These are phyloP conservation scores for Phoma sp. DNA, from an alignment of 2,329 filamentous ascomycete species.

Conservation along the genomic window DNA sequence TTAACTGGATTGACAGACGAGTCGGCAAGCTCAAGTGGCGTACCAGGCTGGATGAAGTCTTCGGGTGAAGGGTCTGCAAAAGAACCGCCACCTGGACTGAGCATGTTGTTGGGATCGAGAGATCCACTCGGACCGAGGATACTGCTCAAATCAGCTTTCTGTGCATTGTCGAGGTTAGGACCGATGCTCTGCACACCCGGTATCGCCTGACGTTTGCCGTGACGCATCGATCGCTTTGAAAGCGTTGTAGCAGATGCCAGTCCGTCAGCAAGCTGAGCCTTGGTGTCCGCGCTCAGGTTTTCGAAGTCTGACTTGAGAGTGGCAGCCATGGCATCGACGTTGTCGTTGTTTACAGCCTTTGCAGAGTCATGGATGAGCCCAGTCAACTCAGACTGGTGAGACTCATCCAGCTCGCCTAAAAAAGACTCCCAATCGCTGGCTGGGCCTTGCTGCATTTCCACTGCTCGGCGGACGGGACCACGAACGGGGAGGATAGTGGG, in stretches of 20 bases:
- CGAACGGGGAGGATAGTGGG: background rate
- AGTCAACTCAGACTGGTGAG: constrained; percentile 2
- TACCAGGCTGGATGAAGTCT: background rate
- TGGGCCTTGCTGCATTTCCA: constrained; percentile 2
- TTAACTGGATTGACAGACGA: background rate
- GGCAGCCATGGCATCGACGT: background rate
- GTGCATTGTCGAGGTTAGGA: constrained; percentile 7
- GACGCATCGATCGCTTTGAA: constrained; percentile 1
- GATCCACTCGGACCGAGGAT: background rate
- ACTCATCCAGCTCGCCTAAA: constrained; percentile 13
- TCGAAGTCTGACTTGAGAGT: constrained; percentile 4
- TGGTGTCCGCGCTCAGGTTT: background rate
- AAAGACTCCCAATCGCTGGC: constrained; percentile 12
- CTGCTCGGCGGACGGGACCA: background rate
- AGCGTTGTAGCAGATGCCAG: background rate
- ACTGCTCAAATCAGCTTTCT: background rate
- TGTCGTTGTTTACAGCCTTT: constrained; percentile 1
- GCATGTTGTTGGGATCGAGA: background rate
- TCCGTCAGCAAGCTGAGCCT: background rate
- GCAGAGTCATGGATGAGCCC: constrained; percentile 8
- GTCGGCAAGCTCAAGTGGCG: background rate
- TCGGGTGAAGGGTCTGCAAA: background rate
- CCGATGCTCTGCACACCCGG: constrained; percentile 7
- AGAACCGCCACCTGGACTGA: background rate
- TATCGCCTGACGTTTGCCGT: constrained; percentile 1